Conservation (phyloP, 2,329 filamentous ascomycete species). For the Proliferodiscus dingleyae region DNA sequence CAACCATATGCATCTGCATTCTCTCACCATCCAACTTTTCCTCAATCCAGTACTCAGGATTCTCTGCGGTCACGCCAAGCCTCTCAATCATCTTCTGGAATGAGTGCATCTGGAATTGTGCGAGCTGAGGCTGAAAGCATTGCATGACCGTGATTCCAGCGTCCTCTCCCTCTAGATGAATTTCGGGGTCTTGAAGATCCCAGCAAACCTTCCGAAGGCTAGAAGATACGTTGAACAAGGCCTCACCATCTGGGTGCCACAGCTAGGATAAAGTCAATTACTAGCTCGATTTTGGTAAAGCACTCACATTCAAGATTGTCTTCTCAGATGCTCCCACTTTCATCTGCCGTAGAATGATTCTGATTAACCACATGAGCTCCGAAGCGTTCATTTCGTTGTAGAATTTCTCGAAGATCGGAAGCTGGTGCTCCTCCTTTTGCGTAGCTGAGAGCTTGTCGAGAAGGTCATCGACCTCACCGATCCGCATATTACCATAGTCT, state of each 20-base stretch:
- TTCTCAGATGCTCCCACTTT: conserved; percentile 76
- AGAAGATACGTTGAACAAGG: conserved; percentile 83
- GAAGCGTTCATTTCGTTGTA: conserved; percentile 90
- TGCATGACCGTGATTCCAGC: conserved; percentile 79
- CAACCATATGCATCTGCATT: conserved; percentile 90
- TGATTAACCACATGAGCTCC: conserved; percentile 90
- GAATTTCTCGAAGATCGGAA: conserved; percentile 75
- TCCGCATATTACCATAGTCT: conserved; percentile 70
- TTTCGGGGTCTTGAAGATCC: conserved; percentile 73
- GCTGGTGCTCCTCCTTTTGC: conserved; percentile 76
- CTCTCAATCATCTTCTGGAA: conserved; percentile 75
- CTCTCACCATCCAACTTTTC: conserved; percentile 96
- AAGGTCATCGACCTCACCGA: conserved; percentile 83
- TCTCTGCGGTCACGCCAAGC: conserved; percentile 60
- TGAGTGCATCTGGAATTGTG: conserved; percentile 80
- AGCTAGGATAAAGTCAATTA: conserved; percentile 51
- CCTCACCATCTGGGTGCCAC: conserved; percentile 75
- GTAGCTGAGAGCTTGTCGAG: conserved; percentile 74
- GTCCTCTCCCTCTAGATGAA: conserved; percentile 70
- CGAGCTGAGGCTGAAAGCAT: conserved; percentile 93
- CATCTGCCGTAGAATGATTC: conserved; percentile 81
- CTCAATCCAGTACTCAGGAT: conserved; percentile 88
- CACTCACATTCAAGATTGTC: conserved; percentile 64
- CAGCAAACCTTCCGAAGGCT: conserved; percentile 89
- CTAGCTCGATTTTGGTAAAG: neutral